These are phyloP conservation scores for Cladophialophora chaetospira DNA, from an alignment of 2,329 filamentous ascomycete species.

Conservation along the genomic window DNA sequence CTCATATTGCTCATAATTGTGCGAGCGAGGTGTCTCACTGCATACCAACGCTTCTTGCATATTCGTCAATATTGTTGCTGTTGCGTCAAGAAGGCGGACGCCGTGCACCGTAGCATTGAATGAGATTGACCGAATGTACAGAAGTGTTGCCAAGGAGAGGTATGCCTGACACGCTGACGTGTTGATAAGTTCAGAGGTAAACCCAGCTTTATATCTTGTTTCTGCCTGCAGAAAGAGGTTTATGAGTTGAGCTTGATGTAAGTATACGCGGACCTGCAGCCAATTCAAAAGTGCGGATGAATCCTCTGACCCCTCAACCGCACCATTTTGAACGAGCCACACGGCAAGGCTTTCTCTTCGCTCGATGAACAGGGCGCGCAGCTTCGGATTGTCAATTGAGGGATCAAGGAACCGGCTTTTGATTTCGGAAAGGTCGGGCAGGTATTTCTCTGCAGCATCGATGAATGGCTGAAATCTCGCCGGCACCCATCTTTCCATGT, in stretches of 20 bases:
- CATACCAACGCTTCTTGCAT: neutral
- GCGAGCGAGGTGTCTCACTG: neutral
- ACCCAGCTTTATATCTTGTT: neutral
- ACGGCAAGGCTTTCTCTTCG: constrained; percentile 1
- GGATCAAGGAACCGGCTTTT: neutral
- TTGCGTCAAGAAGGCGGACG: constrained; percentile 1
- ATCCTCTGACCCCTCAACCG: neutral
- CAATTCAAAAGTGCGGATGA: neutral
- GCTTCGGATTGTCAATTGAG: neutral
- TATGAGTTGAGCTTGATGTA: neutral
- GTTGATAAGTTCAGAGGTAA: neutral
- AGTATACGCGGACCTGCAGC: neutral
- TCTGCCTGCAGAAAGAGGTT: constrained; percentile 3
- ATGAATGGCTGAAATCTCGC: neutral
- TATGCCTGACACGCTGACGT: neutral
- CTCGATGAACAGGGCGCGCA: constrained; percentile 1
- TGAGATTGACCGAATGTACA: constrained; percentile 1
- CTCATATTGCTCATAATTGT: neutral
- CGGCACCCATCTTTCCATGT: constrained; percentile 2
- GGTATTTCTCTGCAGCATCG: neutral
- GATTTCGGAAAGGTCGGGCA: neutral
- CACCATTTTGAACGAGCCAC: constrained; percentile 1
- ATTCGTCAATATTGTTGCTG: neutral
- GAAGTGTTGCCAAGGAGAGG: neutral
- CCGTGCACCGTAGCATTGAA: constrained; percentile 1